These are phyloP conservation scores for Lactarius tabidus DNA, from an alignment of 768 basidiomycete genomes.

Conservation along the genomic window DNA sequence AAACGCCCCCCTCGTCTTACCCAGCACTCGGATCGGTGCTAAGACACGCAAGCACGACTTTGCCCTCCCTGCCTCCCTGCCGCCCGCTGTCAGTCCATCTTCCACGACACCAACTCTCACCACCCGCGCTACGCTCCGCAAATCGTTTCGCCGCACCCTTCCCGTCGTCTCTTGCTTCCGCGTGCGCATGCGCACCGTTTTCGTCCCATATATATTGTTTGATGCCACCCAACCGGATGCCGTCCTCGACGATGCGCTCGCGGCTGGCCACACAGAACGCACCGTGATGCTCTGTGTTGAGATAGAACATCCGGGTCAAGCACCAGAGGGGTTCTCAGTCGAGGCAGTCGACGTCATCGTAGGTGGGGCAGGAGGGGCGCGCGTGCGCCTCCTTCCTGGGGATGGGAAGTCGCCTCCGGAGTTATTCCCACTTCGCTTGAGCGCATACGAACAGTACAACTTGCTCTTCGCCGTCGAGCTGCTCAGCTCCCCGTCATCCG, in stretches of 20 bases:
- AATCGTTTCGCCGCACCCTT: slow-evolving; percentile 79
- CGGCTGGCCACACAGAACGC: slow-evolving; percentile 74
- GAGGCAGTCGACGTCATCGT: slow-evolving; percentile 73
- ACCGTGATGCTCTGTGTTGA: slow-evolving; percentile 91
- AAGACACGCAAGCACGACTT: slow-evolving; percentile 58
- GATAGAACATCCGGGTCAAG: slow-evolving; percentile 75
- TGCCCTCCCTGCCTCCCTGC: slow-evolving; percentile 51
- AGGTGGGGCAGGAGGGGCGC: slow-evolving; percentile 56
- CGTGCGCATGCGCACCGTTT: slow-evolving; percentile 92
- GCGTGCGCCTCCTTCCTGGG: slow-evolving; percentile 48
- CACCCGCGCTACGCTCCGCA: slow-evolving; percentile 68
- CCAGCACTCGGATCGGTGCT: slow-evolving; percentile 68
- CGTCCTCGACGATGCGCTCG: slow-evolving; percentile 42
- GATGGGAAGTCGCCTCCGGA: slow-evolving; percentile 39
- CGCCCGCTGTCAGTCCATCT: slow-evolving; percentile 40
- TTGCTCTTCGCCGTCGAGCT: slow-evolving; percentile 88
- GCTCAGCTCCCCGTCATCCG: slow-evolving; percentile 57
- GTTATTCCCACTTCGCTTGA: slow-evolving; percentile 68
- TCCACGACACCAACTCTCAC: slow-evolving; percentile 17
- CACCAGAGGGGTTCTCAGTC: slow-evolving; percentile 64
- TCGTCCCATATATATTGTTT: slow-evolving; percentile 79
- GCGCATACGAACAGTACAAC: slow-evolving; percentile 77
- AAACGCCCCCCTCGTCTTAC: slow-evolving; percentile 44
- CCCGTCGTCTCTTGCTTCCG: slow-evolving; percentile 78
- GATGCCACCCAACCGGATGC: slow-evolving; percentile 31